These are phyloP conservation scores for Aspergillus tamarii DNA, from an alignment of 2,329 filamentous ascomycete species.

Conservation along the genomic window DNA sequence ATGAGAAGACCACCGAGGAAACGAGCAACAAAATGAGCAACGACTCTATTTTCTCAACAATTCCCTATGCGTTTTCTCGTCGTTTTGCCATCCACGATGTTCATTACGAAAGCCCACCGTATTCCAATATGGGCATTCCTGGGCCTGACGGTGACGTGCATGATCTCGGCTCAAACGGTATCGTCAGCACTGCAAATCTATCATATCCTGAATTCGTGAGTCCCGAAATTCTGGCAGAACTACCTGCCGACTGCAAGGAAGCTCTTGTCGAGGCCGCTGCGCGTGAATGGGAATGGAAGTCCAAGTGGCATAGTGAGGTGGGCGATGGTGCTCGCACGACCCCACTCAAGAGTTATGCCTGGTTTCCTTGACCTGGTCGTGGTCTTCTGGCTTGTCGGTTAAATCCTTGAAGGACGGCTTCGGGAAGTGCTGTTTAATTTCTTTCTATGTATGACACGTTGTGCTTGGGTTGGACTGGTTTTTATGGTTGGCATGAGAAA, in stretches of 20 bases:
- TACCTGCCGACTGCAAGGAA: conserved; percentile 61
- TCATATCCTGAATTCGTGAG: conserved; percentile 40
- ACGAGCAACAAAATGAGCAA: conserved; percentile 11
- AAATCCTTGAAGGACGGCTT: background rate
- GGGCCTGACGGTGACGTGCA: conserved; percentile 49
- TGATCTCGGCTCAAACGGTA: conserved; percentile 46
- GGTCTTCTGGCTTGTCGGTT: background rate
- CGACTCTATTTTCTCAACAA: conserved; percentile 53
- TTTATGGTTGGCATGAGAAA: conserved; percentile 22
- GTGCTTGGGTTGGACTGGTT: conserved; percentile 20
- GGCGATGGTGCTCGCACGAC: conserved; percentile 50
- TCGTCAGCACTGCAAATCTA: conserved; percentile 42
- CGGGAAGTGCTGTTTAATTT: background rate
- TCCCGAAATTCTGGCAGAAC: conserved; percentile 46
- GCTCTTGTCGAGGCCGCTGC: conserved; percentile 71
- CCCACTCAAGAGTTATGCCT: conserved; percentile 43
- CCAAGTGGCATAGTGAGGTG: conserved; percentile 71
- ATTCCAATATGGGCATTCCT: conserved; percentile 61
- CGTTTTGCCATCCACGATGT: conserved; percentile 68
- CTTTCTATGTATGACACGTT: conserved; percentile 10
- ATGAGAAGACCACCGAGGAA: conserved; percentile 11
- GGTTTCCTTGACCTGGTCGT: conserved; percentile 35
- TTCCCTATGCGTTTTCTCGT: conserved; percentile 61
- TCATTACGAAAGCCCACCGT: conserved; percentile 60
- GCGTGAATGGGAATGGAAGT: conserved; percentile 72